Percentiles rank a stretch among this genome's conserved stretches.
Conservation (phyloP, 106 monocot species). For the Iris macrosiphon region DNA sequence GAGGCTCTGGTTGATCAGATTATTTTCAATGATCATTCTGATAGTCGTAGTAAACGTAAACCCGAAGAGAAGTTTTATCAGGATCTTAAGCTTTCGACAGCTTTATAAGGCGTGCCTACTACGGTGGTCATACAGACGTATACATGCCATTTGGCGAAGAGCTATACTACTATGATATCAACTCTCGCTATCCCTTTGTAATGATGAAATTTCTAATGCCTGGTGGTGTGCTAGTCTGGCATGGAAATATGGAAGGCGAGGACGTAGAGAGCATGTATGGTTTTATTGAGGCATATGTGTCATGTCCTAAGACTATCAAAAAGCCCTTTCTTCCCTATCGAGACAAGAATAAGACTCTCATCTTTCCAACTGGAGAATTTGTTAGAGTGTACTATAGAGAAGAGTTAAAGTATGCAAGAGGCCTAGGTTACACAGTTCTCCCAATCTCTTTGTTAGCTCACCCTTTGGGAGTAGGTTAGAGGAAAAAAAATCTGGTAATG, state of each 20-base stretch:
- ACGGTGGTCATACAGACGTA: conserved; percentile 11
- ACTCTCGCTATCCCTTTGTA: conserved; percentile 14
- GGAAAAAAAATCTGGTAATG: conserved; percentile 8
- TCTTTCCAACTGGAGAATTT: conserved; percentile 4
- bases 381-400: conserved; percentile 14
- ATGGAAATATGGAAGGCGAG: conserved; percentile 3
- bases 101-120: conserved; percentile 4
- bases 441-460: conserved; percentile 7
- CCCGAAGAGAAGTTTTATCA: too few relatives aligned
- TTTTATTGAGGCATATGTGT: conserved; percentile 14
- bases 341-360: conserved; percentile 2
- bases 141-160: conserved; percentile 13
- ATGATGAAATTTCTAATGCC: conserved; percentile 9
- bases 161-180: conserved; percentile 12
- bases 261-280: conserved; percentile 9
- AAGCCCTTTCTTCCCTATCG: conserved; percentile 2
- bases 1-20: too few relatives aligned
- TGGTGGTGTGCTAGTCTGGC: conserved; percentile 8
- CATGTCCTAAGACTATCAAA: neutral
- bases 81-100: too few relatives aligned
- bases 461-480: conserved; percentile 9
- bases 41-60: too few relatives aligned
- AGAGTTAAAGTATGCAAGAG: conserved; percentile 15
- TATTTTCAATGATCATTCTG: too few relatives aligned
- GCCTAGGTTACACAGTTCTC: conserved; percentile 7